Base-by-base conservation (phyloP, 1,284 basidiomycete species). In the Apiotrichum gamsii region DNA sequence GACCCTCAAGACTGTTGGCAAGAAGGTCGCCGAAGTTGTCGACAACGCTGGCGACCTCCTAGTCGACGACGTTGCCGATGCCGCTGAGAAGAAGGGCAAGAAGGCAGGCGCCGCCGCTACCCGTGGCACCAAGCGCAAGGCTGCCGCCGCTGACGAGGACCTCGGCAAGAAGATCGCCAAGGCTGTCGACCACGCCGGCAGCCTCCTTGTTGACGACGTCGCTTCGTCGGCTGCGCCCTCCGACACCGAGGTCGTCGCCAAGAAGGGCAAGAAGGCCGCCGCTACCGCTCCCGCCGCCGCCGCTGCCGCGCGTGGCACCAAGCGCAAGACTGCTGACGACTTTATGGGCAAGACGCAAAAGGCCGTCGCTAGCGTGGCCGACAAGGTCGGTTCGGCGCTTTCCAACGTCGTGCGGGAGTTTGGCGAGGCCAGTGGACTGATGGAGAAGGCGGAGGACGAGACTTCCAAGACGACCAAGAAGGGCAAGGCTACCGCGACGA, bases 241-340 rank as follows among this genome's bases (percentile, higher is more conserved):
- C 14, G 36, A 37, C 21, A 14, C 11, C 21, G 36, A 13, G 11
- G 23, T 13, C 19, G 21, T 13, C n/a, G 21, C 14, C 9, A 36
- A 36, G 34, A 28, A 14, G 37, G 21, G 13, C 19, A 20, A 19
- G 9, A 18, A 36, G 16, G 34, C n/a, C 8, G 34, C 19, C 3
- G 19, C 34, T 35, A 20, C 20, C 8, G 34, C 34, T 3, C 34
- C 34, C 18, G 18, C 33, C 5, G 34, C 18, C 9, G 15, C 38
- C 19, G 36, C 21, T 8, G 15, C 38, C 19, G 21, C 28, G 8
- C 21, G 25, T 5, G 10, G 43, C 20, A 37, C 39, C 15, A 55
- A 54, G 13, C 57, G 68, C 39, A 70, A 69, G 51, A 59, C 57
- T 20, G 68, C 67, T 21, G 67, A 64, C 33, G 67, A 69, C 45